Conservation (phyloP, 345 rosid genomes). For the Corymbia maculata region DNA sequence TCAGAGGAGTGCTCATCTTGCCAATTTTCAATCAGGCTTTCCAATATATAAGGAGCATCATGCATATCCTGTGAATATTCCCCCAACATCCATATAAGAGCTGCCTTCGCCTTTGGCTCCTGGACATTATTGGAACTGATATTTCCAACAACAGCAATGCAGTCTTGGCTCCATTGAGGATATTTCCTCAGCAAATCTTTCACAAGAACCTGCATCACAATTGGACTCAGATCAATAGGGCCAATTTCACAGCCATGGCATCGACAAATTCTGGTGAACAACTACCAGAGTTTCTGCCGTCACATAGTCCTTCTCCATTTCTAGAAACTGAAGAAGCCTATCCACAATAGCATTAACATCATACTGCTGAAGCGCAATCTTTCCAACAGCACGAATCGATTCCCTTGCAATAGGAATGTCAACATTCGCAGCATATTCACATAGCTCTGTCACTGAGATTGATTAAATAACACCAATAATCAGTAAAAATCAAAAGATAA, state of each 20-base stretch:
- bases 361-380: slow-evolving; percentile 96
- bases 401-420: slow-evolving; percentile 94
- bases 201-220: slow-evolving; percentile 67
- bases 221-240: neutral
- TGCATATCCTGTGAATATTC: slow-evolving; percentile 98
- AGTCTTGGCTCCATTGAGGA: slow-evolving; percentile 99
- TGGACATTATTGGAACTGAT: slow-evolving; percentile 88
- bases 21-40: slow-evolving; percentile 85
- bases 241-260: neutral
- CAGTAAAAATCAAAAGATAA: neutral
- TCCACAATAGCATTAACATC: slow-evolving; percentile 99
- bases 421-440: slow-evolving; percentile 99
- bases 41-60: slow-evolving; percentile 91
- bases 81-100: slow-evolving; percentile 99
- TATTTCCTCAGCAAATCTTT: slow-evolving; percentile 94
- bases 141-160: slow-evolving; percentile 98
- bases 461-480: slow-evolving; percentile 4
- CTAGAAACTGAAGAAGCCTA: slow-evolving; percentile 98
- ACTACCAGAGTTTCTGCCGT: slow-evolving; percentile 95
- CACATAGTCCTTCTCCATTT: slow-evolving; percentile 99
- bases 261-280: neutral
- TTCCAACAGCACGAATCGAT: slow-evolving; percentile 96
- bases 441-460: slow-evolving; percentile 84
- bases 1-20: slow-evolving; percentile 93
- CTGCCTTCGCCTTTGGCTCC: slow-evolving; percentile 96